A percentile compares a stretch with the other conserved stretches of the same genome.
phyloP scores from a whole-genome alignment of 495 filamentous ascomycete species.

The Astrothelium subdiscretum region DNA sequence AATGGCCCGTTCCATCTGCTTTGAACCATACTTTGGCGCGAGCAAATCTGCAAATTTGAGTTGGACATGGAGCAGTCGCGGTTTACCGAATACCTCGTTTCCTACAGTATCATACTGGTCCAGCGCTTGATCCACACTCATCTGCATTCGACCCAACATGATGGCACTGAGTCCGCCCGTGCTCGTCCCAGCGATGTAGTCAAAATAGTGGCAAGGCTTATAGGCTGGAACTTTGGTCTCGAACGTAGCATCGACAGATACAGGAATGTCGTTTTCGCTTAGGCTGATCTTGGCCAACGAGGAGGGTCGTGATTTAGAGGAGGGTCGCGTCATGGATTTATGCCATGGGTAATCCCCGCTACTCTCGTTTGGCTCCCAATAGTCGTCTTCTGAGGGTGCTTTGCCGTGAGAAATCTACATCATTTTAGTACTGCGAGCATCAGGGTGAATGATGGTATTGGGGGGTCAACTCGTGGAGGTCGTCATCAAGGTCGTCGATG shows the following conservation, averaged over 20 bases:
- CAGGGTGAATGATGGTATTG: not conserved
- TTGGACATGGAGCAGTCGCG: not conserved
- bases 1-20: not conserved
- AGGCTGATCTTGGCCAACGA: not conserved
- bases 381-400: not conserved
- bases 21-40: not conserved
- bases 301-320: not conserved
- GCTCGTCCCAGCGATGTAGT: slow-evolving; percentile 11
- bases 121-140: not conserved
- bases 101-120: not conserved
- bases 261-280: not conserved
- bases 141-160: slow-evolving; percentile 9
- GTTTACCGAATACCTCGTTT: not conserved
- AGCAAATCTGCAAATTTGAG: not conserved
- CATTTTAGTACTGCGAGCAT: not conserved
- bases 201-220: slow-evolving; percentile 12
- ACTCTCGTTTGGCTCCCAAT: not conserved
- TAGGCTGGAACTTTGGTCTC: not conserved
- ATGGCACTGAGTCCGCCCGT: slow-evolving; percentile 11
- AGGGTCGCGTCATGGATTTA: not conserved
- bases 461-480: too few species aligned
- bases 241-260: not conserved
- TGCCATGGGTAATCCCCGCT: not conserved
- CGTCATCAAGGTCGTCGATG: too few species aligned
- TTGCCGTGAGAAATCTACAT: not conserved